These are phyloP conservation scores for Otatea glauca DNA, from an alignment of 176 grass and related monocot species.

Conservation along the genomic window DNA sequence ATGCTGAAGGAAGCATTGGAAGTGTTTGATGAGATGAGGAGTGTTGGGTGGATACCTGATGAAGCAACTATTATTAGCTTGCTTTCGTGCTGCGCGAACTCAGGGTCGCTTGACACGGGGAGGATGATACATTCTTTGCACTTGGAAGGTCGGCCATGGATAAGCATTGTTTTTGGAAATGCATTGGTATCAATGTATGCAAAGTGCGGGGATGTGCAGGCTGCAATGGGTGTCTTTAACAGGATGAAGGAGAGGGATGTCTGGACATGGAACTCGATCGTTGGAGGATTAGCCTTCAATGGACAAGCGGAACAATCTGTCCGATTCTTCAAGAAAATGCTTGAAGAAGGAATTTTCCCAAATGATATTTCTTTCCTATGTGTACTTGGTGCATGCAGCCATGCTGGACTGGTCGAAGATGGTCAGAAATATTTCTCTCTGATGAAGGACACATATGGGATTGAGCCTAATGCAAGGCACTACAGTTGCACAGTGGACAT, in stretches of 20 bases:
- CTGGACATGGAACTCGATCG: conserved; percentile 58
- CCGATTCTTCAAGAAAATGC: conserved; percentile 54
- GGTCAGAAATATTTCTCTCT: conserved; percentile 44
- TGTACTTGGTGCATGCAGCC: conserved; percentile 58
- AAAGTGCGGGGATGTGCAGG: conserved; percentile 39
- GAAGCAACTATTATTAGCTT: conserved; percentile 57
- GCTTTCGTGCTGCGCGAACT: conserved; percentile 39
- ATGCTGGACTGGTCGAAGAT: conserved; percentile 54
- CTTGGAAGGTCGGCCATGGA: conserved; percentile 10
- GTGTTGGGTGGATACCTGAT: conserved; percentile 40
- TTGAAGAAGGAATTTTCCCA: conserved; percentile 13
- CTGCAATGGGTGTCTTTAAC: conserved; percentile 44
- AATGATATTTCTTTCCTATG: conserved; percentile 54
- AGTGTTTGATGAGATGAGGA: conserved; percentile 45
- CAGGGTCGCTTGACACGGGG: conserved; percentile 40
- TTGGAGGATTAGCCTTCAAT: conserved; percentile 51
- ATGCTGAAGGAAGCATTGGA: conserved; percentile 40
- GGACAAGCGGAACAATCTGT: conserved; percentile 38
- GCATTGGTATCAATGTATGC: conserved; percentile 54
- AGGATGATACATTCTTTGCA: conserved; percentile 48
- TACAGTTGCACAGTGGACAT: conserved; percentile 58
- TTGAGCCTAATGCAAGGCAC: conserved; percentile 51
- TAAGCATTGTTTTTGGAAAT: conserved; percentile 37
- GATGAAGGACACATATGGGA: conserved; percentile 36
- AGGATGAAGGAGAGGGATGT: conserved; percentile 48